Percentiles rank a stretch among this genome's conserved stretches.
Evolutionary conservation across 2,329 filamentous ascomycete species (phyloP).

Genomic region (Fusarium mexicanum): DNA sequence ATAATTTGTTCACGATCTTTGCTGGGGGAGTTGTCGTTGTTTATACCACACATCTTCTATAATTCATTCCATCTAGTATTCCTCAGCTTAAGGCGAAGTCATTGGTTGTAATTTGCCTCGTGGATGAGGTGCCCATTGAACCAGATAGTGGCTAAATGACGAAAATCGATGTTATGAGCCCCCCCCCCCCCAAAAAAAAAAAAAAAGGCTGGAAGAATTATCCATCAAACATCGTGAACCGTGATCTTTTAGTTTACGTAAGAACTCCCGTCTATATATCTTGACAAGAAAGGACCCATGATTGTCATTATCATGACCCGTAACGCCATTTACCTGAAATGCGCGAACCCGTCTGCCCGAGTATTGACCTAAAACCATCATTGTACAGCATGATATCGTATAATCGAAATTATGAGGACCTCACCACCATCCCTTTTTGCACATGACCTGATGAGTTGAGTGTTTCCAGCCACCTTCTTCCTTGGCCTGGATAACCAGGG

Average conservation of each 20-base stretch:
- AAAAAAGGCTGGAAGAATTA: not conserved
- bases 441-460: slow-evolving; percentile 54
- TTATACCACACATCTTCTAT: slow-evolving; percentile 35
- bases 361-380: not conserved
- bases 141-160: slow-evolving; percentile 21
- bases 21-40: slow-evolving; percentile 17
- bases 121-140: not conserved
- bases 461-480: slow-evolving; percentile 48
- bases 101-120: not conserved
- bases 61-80: slow-evolving; percentile 2
- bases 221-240: not conserved
- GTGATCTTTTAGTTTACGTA: not conserved
- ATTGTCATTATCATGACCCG: slow-evolving; percentile 3
- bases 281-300: not conserved
- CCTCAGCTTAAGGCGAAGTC: not conserved
- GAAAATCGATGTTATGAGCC: slow-evolving; percentile 27
- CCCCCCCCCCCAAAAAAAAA: too few species aligned
- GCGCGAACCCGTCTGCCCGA: not conserved
- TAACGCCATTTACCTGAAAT: slow-evolving; percentile 27
- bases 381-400: slow-evolving; percentile 4
- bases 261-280: not conserved
- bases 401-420: too few species aligned
- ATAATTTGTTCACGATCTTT: slow-evolving; percentile 14
- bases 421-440: slow-evolving; percentile 43
- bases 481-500: slow-evolving; percentile 73